These are phyloP conservation scores for Melampsora americana DNA, from an alignment of 1,284 basidiomycete species.

Conservation along the genomic window DNA sequence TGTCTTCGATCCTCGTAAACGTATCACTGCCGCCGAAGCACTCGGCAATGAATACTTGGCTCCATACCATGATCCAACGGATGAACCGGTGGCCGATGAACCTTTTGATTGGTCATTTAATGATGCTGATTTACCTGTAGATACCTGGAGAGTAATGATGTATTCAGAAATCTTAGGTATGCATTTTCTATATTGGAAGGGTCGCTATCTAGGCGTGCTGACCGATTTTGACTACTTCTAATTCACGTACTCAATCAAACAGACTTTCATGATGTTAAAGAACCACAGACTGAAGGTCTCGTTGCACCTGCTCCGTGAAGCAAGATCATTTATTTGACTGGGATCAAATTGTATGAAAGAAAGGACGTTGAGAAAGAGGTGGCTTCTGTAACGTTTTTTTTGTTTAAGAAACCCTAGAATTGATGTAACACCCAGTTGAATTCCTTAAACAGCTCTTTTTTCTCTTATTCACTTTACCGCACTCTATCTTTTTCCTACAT, in stretches of 20 bases:
- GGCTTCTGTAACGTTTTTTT: too few species aligned
- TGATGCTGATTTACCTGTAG: constrained; percentile 97
- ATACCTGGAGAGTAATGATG: constrained; percentile 89
- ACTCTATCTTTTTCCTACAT: too few species aligned
- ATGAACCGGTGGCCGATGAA: constrained; percentile 90
- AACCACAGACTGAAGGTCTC: constrained; percentile 4
- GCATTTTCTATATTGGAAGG: constrained; percentile 1
- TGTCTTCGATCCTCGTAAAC: constrained; percentile 94
- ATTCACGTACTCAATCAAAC: not conserved
- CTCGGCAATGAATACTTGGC: constrained; percentile 90
- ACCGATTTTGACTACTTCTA: not conserved
- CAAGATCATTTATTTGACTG: not conserved
- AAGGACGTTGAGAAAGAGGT: too few species aligned
- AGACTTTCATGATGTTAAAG: constrained; percentile 43
- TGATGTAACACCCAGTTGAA: too few species aligned
- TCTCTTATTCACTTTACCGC: too few species aligned
- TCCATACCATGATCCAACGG: constrained; percentile 97
- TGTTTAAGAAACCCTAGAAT: too few species aligned
- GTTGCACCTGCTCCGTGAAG: not conserved
- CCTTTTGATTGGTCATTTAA: constrained; percentile 99
- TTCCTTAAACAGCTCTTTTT: too few species aligned
- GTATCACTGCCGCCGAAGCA: constrained; percentile 90
- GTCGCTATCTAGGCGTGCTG: not conserved
- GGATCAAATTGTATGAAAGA: too few species aligned
- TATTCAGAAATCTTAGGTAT: constrained; percentile 55